phyloP scores from a whole-genome alignment of 2,329 filamentous ascomycete species.

The Penicillium psychrosexuale region DNA sequence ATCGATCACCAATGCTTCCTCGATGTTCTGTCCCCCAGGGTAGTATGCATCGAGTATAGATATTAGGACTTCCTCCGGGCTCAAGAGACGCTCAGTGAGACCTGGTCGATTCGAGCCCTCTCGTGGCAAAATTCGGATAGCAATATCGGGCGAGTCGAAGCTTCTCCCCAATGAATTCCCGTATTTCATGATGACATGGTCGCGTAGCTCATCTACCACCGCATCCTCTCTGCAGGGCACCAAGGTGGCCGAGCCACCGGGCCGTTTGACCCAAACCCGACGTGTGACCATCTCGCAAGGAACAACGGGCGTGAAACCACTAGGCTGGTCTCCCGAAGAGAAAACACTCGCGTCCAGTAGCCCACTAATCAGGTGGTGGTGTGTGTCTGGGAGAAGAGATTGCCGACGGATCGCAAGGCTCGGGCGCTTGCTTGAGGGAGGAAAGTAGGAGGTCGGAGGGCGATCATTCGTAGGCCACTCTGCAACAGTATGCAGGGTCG shows the following conservation, averaged over 20 bases:
- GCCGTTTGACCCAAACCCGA: slow-evolving; percentile 94
- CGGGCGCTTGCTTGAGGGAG: slow-evolving; percentile 30
- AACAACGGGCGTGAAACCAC: slow-evolving; percentile 17
- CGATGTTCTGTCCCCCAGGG: slow-evolving; percentile 79
- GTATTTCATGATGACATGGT: slow-evolving; percentile 90
- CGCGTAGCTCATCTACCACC: slow-evolving; percentile 89
- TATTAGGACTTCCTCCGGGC: slow-evolving; percentile 81
- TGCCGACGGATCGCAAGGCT: slow-evolving; percentile 37
- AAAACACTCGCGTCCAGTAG: slow-evolving; percentile 31
- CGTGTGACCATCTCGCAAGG: slow-evolving; percentile 45
- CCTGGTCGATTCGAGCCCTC: slow-evolving; percentile 49
- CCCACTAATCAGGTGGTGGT: slow-evolving; percentile 38
- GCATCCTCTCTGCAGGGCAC: slow-evolving; percentile 84
- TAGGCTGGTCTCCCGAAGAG: slow-evolving; percentile 24
- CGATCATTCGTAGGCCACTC: slow-evolving; percentile 22
- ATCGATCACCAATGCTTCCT: slow-evolving; percentile 89
- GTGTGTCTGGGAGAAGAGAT: slow-evolving; percentile 40
- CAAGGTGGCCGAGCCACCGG: slow-evolving; percentile 78
- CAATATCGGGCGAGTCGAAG: slow-evolving; percentile 88
- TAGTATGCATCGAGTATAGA: slow-evolving; percentile 77
- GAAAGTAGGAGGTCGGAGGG: slow-evolving; percentile 14
- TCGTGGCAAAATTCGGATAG: slow-evolving; percentile 71
- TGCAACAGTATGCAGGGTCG: slow-evolving; percentile 28
- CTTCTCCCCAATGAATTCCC: slow-evolving; percentile 83
- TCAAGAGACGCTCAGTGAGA: slow-evolving; percentile 65